Conservation (phyloP, 2,329 filamentous ascomycete genomes). For the Neofusicoccum laricinum region DNA sequence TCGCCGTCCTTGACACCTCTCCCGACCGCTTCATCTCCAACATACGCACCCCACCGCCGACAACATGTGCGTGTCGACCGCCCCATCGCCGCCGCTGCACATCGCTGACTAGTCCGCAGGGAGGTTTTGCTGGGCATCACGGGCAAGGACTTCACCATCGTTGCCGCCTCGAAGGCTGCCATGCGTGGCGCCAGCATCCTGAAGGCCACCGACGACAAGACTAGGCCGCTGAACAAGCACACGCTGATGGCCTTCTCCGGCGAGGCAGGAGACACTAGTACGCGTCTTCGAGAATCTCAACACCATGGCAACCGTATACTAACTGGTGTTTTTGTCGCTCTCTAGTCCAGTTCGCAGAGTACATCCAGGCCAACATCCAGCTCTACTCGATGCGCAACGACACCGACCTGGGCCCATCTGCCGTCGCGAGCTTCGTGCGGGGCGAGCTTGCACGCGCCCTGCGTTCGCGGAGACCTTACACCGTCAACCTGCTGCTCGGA, state of each 20-base stretch:
- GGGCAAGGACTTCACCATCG: slow-evolving; percentile 98
- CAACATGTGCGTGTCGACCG: slow-evolving; percentile 14
- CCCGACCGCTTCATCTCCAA: not conserved
- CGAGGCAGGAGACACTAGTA: slow-evolving; percentile 93
- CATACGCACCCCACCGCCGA: not conserved
- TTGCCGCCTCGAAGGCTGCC: slow-evolving; percentile 94
- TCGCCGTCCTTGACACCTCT: not conserved
- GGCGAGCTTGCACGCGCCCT: slow-evolving; percentile 88
- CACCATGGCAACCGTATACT: slow-evolving; percentile 18
- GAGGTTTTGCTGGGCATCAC: slow-evolving; percentile 98
- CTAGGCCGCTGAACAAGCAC: slow-evolving; percentile 84
- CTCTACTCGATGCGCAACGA: slow-evolving; percentile 99
- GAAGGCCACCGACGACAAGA: slow-evolving; percentile 96
- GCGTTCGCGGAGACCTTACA: slow-evolving; percentile 90
- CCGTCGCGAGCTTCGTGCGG: slow-evolving; percentile 89
- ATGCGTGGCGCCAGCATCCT: slow-evolving; percentile 97
- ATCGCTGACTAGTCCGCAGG: slow-evolving; percentile 51
- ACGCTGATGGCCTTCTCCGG: slow-evolving; percentile 94
- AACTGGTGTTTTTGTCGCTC: slow-evolving; percentile 15
- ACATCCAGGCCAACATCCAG: slow-evolving; percentile 96
- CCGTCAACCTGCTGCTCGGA: slow-evolving; percentile 91
- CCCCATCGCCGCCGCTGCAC: not conserved
- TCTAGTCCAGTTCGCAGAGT: slow-evolving; percentile 96
- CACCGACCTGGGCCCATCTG: slow-evolving; percentile 83
- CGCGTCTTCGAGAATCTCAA: slow-evolving; percentile 21